Evolutionary conservation across 2,329 filamentous ascomycete species (phyloP).

Genomic region (Paramyrothecium roridum): DNA sequence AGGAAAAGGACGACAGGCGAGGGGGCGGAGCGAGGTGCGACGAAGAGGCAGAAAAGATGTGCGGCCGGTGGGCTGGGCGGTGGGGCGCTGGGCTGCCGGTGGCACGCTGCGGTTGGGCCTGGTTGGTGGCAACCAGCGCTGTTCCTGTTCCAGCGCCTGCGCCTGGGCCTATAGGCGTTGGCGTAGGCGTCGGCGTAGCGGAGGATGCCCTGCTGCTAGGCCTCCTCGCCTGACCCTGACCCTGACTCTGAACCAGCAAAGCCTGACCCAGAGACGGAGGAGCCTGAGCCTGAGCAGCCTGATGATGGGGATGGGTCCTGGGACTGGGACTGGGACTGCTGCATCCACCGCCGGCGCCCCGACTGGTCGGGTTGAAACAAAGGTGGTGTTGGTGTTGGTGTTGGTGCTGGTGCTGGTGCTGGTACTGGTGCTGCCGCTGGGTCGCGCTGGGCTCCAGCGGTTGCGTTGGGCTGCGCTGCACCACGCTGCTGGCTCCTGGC

Average conservation of each 20-base stretch:
- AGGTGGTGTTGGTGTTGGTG: too few relatives aligned
- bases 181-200: neutral
- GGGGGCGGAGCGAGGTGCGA: constrained; percentile 2
- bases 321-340: neutral
- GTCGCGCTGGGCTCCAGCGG: neutral
- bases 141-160: neutral
- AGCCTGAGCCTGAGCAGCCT: neutral
- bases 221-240: neutral
- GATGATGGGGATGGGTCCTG: neutral
- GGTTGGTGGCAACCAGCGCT: neutral
- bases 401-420: neutral
- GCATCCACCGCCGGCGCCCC: neutral
- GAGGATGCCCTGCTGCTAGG: constrained; percentile 18
- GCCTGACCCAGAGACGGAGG: neutral
- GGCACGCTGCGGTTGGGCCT: constrained; percentile 2
- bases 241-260: neutral
- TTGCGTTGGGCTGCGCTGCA: constrained; percentile 5
- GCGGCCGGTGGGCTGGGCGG: constrained; percentile 10
- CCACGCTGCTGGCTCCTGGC: neutral
- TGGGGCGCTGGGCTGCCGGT: neutral
- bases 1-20: constrained; percentile 13
- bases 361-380: neutral
- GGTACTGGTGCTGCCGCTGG: constrained; percentile 3
- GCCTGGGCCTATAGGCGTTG: too few relatives aligned
- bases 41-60: constrained; percentile 17